Evolutionary conservation across 2,329 filamentous ascomycete genomes (phyloP).

Genomic region (Botrytis deweyae): DNA sequence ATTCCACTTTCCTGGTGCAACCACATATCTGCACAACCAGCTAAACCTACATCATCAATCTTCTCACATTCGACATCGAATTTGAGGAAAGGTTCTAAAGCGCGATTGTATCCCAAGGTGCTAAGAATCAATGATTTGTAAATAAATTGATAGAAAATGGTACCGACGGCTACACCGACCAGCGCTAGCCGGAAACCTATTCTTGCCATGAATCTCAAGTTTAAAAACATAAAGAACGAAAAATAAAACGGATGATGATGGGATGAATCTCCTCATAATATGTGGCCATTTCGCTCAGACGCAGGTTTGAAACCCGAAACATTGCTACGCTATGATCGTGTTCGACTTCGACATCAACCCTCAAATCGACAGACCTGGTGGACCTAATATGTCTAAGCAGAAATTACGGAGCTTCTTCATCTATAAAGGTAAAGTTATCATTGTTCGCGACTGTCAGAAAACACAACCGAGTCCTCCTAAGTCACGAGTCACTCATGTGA

Average conservation of each 20-base stretch:
- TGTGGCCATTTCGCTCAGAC: not conserved
- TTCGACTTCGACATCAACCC: not conserved
- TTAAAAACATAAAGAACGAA: not conserved
- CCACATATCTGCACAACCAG: constrained; percentile 39
- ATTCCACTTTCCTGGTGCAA: constrained; percentile 34
- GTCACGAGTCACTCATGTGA: not conserved
- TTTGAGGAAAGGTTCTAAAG: constrained; percentile 37
- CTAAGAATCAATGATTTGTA: constrained; percentile 37
- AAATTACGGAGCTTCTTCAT: not conserved
- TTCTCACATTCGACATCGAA: constrained; percentile 38
- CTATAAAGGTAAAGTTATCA: not conserved
- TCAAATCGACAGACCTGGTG: not conserved
- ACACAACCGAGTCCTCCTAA: not conserved
- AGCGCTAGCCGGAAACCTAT: constrained; percentile 13
- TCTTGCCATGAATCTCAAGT: constrained; percentile 9
- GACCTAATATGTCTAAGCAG: not conserved
- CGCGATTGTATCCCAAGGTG: constrained; percentile 38
- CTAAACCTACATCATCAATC: constrained; percentile 31
- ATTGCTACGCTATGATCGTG: constrained; percentile 3
- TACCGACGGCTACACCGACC: constrained; percentile 27
- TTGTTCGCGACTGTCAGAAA: not conserved
- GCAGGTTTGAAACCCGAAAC: not conserved
- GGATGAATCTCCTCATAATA: not conserved
- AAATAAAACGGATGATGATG: not conserved
- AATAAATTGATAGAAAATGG: constrained; percentile 38